phyloP scores from a whole-genome alignment of 2,329 filamentous ascomycete species.

The Neonectria neomacrospora region DNA sequence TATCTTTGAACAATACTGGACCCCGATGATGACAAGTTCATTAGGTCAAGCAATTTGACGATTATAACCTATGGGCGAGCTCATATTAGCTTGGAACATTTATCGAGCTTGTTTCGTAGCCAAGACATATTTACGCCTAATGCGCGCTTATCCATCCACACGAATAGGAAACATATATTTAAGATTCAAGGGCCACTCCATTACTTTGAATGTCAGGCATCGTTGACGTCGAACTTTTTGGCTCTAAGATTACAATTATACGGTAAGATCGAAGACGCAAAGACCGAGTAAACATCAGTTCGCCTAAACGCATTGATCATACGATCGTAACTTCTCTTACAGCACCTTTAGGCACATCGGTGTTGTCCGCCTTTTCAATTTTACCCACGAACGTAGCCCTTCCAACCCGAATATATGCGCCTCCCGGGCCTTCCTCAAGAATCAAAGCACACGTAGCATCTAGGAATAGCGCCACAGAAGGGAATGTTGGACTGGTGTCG shows the following conservation, averaged over 20 bases:
- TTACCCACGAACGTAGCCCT: background rate
- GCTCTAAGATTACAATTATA: no score
- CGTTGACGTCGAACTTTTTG: no score
- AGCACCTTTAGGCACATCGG: background rate
- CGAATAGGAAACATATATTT: no score
- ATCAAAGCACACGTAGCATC: background rate
- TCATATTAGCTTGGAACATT: no score
- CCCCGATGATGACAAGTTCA: slow-evolving; percentile 19
- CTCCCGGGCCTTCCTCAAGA: background rate
- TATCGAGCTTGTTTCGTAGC: no score
- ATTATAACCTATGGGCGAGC: slow-evolving; percentile 2
- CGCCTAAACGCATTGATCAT: background rate
- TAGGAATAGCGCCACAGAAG: background rate
- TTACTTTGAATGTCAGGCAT: no score
- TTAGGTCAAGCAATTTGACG: background rate
- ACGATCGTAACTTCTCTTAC: background rate
- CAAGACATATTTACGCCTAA: no score
- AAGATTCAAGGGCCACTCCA: no score
- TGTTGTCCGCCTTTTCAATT: background rate
- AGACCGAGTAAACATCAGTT: no score
- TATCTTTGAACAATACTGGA: slow-evolving; percentile 33
- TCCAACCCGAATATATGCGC: background rate
- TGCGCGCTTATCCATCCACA: no score
- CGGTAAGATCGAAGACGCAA: no score
- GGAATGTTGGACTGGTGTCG: background rate